Evolutionary conservation across 2,329 filamentous ascomycete species (phyloP).

Genomic region (Cladophialophora exuberans): DNA sequence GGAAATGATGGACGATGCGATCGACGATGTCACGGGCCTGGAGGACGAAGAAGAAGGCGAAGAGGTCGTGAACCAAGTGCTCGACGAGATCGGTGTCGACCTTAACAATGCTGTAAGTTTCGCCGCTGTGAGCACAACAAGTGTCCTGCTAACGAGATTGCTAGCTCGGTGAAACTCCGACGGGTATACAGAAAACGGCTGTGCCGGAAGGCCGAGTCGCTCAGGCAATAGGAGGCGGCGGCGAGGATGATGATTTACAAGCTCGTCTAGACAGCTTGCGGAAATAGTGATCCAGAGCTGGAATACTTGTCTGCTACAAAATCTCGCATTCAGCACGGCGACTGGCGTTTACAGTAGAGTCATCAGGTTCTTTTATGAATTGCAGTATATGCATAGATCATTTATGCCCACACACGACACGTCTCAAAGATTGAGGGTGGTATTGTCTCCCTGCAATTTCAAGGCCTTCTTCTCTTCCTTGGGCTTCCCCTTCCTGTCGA

Average conservation of each 20-base stretch:
- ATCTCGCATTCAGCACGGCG: slow-evolving; percentile 19
- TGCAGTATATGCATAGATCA: too few species aligned
- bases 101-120: slow-evolving; percentile 79
- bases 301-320: background rate
- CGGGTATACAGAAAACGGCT: slow-evolving; percentile 73
- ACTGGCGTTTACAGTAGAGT: slow-evolving; percentile 11
- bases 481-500: slow-evolving; percentile 74
- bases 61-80: slow-evolving; percentile 92
- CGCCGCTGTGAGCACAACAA: background rate
- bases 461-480: slow-evolving; percentile 20
- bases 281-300: slow-evolving; percentile 41
- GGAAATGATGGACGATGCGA: slow-evolving; percentile 99
- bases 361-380: too few species aligned
- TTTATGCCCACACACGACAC: too few species aligned
- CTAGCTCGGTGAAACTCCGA: slow-evolving; percentile 89
- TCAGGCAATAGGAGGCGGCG: slow-evolving; percentile 74
- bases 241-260: slow-evolving; percentile 87
- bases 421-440: too few species aligned
- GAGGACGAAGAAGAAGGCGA: slow-evolving; percentile 93
- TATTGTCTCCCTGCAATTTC: too few species aligned
- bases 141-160: slow-evolving; percentile 24
- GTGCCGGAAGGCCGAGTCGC: slow-evolving; percentile 78
- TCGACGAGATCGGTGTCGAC: slow-evolving; percentile 96
- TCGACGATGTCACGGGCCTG: slow-evolving; percentile 93
- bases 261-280: slow-evolving; percentile 87